Evolutionary conservation across 75 land plant genomes (phyloP).

Genomic region (Azolla pinnata): DNA sequence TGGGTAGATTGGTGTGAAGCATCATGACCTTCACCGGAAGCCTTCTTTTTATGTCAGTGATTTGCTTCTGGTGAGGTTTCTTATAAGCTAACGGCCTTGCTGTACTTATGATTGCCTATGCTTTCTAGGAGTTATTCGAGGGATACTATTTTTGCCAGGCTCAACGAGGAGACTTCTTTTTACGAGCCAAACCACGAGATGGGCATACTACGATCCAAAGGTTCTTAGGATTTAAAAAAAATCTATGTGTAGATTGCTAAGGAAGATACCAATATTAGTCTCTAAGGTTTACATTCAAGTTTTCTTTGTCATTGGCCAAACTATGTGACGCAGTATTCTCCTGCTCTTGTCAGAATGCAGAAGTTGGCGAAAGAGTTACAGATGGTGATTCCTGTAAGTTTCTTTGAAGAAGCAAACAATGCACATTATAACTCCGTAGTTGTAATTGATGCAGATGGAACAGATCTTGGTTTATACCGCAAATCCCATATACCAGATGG

Average conservation of each 20-base stretch:
- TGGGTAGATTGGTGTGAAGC: no score
- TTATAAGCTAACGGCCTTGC: no score
- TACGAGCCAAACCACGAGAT: slow-evolving; percentile 69
- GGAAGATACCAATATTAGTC: not conserved
- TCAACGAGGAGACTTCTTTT: slow-evolving; percentile 75
- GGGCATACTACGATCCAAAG: slow-evolving; percentile 74
- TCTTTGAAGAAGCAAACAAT: slow-evolving; percentile 97
- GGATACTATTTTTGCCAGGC: slow-evolving; percentile 98
- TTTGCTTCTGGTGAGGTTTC: no score
- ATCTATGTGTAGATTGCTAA: not conserved
- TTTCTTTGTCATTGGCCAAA: not conserved
- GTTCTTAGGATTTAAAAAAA: slow-evolving; percentile 14
- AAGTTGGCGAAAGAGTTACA: slow-evolving; percentile 85
- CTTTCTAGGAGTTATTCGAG: slow-evolving; percentile 82
- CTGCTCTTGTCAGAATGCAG: slow-evolving; percentile 55
- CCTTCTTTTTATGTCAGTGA: no score
- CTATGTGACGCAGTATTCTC: not conserved
- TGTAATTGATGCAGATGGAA: slow-evolving; percentile 91
- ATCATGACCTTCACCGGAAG: no score
- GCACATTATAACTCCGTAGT: slow-evolving; percentile 93
- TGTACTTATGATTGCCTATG: no score
- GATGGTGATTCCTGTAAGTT: slow-evolving; percentile 92
- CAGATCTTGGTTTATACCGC: slow-evolving; percentile 79
- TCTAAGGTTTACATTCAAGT: not conserved
- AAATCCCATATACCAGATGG: slow-evolving; percentile 98